Evolutionary conservation across 179 eudicot genomes (phyloP), one percentile per base, ranked within the genome.

Genomic region (Beta macrorhiza): DNA sequence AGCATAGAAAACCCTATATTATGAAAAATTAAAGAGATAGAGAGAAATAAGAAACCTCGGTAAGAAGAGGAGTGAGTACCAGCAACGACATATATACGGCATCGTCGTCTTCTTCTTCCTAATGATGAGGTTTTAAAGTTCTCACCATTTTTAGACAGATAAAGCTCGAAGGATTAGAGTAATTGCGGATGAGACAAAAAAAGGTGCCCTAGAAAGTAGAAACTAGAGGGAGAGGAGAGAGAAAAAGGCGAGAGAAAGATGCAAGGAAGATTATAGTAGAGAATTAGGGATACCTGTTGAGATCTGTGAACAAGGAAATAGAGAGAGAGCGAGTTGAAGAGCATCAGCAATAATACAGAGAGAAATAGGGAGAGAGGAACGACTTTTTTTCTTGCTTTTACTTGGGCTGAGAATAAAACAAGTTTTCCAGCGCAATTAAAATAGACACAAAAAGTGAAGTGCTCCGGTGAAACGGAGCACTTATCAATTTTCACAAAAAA

Each of bases 1-100:
- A 42, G 15, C 53, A 47, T 37, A 63, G 17, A 49, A 22, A 62
- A 74, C 82, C 69, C 77, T 78, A 57, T 79, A 20, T 72, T 16
- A 47, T 7, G 69, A 47, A 56, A 37, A 78, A 37, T 2, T 6
- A 4, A 10, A 29, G 5, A 0, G 5, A 12, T 13, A 14, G 59
- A 77, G 75, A 44, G 47, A 11, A 56, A 79, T 9, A 67, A 17
- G 14, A 72, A 20, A 90, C 92, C 93, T 90, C 84, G 86, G 10
- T 86, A 87, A 37, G 91, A 88, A 78, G 89, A 84, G 78, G 85
- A 90, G 78, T 87, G 89, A 20, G 88, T 82, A 51, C 86, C 84
- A 53, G 88, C 83, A 9, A 88, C 82, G 81, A 76, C 72, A 25
- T 25, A 74, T 87, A 88, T 53, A 87, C 93, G 10, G 84, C 92